phyloP scores from a whole-genome alignment of 441 rosid species.

The Gossypium gossypioides region DNA sequence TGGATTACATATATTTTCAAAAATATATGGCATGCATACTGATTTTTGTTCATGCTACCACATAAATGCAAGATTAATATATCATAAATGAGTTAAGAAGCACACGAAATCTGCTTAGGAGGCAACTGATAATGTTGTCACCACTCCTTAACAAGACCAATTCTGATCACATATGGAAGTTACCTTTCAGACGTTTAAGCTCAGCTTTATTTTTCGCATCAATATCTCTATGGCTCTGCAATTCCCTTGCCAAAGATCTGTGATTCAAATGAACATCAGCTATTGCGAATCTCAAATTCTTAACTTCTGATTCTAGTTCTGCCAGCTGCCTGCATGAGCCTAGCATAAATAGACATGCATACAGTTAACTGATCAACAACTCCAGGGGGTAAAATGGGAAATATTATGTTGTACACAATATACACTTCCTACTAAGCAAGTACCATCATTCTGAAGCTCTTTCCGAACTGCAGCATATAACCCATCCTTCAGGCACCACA shows the following conservation, averaged over 20 bases:
- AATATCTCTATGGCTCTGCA: conserved; percentile 49
- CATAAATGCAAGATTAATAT: neutral
- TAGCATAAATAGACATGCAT: conserved; percentile 29
- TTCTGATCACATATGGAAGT: conserved; percentile 3
- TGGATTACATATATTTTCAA: neutral
- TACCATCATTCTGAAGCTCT: conserved; percentile 47
- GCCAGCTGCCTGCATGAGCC: conserved; percentile 41
- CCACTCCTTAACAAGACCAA: neutral
- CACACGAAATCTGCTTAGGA: neutral
- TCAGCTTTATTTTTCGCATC: conserved; percentile 65
- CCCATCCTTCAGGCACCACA: conserved; percentile 55
- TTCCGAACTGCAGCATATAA: conserved; percentile 41
- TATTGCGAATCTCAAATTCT: conserved; percentile 48
- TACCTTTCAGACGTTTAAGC: conserved; percentile 67
- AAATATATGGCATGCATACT: neutral
- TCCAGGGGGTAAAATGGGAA: neutral
- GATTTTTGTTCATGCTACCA: neutral
- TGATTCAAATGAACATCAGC: conserved; percentile 65
- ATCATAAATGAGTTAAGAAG: neutral
- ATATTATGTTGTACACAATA: neutral
- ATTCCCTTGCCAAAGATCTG: conserved; percentile 46
- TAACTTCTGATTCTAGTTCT: conserved; percentile 49
- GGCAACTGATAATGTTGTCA: neutral
- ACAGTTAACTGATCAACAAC: conserved; percentile 6
- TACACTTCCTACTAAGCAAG: conserved; percentile 5